Conservation (phyloP, 345 rosid species). For the Barbarea vulgaris region DNA sequence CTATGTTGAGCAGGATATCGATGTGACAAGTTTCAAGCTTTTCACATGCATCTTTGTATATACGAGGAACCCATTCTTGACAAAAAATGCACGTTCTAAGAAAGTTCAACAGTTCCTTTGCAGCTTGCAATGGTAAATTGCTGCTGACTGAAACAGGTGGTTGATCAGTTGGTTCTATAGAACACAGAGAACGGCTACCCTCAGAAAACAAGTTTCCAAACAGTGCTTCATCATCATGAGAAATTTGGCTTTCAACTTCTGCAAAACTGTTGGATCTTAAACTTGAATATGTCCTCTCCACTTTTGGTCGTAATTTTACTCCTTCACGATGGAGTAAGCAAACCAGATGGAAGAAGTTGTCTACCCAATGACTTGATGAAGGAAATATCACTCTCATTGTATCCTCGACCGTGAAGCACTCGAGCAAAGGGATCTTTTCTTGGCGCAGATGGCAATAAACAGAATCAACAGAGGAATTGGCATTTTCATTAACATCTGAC, state of each 20-base stretch:
- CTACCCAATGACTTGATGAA: conserved; percentile 79
- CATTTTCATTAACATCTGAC: conserved; percentile 41
- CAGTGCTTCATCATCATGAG: conserved; percentile 95
- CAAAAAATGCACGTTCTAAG: conserved; percentile 71
- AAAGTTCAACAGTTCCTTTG: conserved; percentile 70
- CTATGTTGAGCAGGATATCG: conserved; percentile 72
- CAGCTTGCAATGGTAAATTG: conserved; percentile 85
- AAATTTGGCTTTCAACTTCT: conserved; percentile 73
- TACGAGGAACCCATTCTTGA: conserved; percentile 65
- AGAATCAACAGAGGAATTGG: conserved; percentile 42
- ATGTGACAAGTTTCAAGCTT: conserved; percentile 63
- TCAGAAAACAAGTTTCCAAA: conserved; percentile 96
- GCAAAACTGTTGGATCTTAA: conserved; percentile 59
- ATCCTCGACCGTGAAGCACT: conserved; percentile 64
- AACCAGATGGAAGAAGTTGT: conserved; percentile 66
- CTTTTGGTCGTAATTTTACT: conserved; percentile 64
- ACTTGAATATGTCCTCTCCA: conserved; percentile 67
- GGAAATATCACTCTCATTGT: conserved; percentile 66
- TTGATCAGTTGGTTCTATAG: conserved; percentile 74
- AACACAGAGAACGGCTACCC: conserved; percentile 71
- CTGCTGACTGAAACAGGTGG: conserved; percentile 53
- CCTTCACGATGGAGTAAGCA: conserved; percentile 80
- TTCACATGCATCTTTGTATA: conserved; percentile 74
- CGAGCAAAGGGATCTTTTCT: conserved; percentile 67
- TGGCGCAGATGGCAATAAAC: conserved; percentile 54